Evolutionary conservation across 352 stramenopile genomes (phyloP), one percentile per base, ranked within the genome.

Genomic region (Thalassiosira sp.): DNA sequence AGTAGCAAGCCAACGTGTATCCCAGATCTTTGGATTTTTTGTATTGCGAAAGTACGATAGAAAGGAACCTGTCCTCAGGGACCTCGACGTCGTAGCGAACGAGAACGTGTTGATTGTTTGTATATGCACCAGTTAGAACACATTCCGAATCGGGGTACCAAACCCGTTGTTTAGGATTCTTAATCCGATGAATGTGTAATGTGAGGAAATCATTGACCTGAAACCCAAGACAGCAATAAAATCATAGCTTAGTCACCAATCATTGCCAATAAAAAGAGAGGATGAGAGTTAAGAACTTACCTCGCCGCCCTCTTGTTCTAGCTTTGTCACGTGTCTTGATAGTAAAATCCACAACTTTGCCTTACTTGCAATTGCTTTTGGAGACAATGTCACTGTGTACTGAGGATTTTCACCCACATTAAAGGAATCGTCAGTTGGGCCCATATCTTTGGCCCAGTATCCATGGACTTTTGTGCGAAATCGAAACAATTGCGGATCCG

Each of bases 401-500:
- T 98, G 95, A 11, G 95, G 95, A 71, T 98, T 98, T 64, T 97
- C 96, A 3, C 89, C 91, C 1, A 98, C 81, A 45, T 95, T 97
- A 63, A 94, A 93, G 0, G 92, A 94, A 70, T 98, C 95, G 69
- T 96, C 95, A 3, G 82, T 80, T 2, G 94, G 93, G 0, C 95
- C 95, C 28, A 92, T 71, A 35, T 94, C 87, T 5, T 91, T 73
- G 0, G 67, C 66, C 87, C 87, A 92, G 6, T 78, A 73, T 13
- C 66, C 94, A 91, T 95, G 95, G 91, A 85, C 95, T 85, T 56
- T 92, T 75, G 77, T 96, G 75, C 91, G 92, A 71, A 90, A 91
- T 8, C 79, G 88, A 70, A 98, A 98, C 11, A 98, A 83, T 31
- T 89, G 82, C 16, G 95, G 95, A 62, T 98, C 37, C 15, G 37